These are phyloP conservation scores for Cyberlindnera sargentensis DNA, from an alignment of 805 yeast genomes.

Conservation along the genomic window DNA sequence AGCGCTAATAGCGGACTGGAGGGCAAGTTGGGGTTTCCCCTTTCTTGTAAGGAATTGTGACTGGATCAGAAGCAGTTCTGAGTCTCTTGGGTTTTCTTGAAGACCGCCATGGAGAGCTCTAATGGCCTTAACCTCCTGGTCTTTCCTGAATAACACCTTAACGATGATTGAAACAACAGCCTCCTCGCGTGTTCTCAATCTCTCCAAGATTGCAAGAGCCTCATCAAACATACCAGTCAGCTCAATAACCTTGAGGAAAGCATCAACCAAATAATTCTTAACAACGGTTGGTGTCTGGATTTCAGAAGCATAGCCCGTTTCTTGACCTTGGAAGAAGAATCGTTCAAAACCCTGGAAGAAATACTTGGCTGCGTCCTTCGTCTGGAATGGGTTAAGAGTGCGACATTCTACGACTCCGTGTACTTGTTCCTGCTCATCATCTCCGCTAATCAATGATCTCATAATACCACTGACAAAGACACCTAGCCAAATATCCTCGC, in stretches of 20 bases:
- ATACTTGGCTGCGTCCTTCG: conserved; percentile 37
- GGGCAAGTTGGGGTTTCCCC: conserved; percentile 46
- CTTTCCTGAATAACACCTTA: conserved; percentile 42
- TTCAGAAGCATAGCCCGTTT: conserved; percentile 60
- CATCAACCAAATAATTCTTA: conserved; percentile 68
- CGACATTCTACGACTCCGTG: conserved; percentile 75
- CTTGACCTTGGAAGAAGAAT: conserved; percentile 59
- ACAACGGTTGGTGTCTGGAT: conserved; percentile 60
- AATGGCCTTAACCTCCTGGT: conserved; percentile 56
- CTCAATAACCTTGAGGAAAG: conserved; percentile 56
- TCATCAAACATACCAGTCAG: conserved; percentile 58
- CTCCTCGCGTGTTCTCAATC: conserved; percentile 46
- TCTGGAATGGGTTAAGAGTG: conserved; percentile 66
- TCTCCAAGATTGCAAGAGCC: conserved; percentile 51
- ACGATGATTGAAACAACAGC: conserved; percentile 53
- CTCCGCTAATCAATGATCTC: conserved; percentile 59
- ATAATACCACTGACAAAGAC: conserved; percentile 54
- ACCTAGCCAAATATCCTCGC: conserved; percentile 48
- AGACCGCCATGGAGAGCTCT: conserved; percentile 46
- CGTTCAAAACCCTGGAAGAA: conserved; percentile 62
- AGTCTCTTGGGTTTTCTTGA: conserved; percentile 42
- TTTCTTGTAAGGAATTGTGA: conserved; percentile 51
- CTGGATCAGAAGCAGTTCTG: conserved; percentile 47
- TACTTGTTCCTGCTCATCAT: conserved; percentile 71
- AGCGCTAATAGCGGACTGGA: conserved; percentile 53